Base-by-base conservation (phyloP, 495 filamentous ascomycete species). In the Monascus purpureus region DNA sequence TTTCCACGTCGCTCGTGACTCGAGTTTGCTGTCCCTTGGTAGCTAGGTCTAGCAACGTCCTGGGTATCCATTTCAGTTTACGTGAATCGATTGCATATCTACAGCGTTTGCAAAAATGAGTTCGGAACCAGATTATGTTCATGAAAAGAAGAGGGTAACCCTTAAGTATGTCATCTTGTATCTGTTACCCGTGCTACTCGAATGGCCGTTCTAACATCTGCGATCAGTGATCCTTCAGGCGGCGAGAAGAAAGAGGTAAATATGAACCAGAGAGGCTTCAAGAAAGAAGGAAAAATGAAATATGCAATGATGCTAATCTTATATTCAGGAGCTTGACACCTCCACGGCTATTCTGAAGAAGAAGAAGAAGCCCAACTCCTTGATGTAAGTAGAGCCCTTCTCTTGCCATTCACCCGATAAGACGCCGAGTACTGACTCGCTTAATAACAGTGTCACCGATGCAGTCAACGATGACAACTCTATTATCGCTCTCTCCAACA, bases 301-400 rank as follows among this genome's bases (percentile, higher is more conserved):
- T 38, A 24, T 23, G 28, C 14, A n/a, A 22, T 31, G 37, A 36
- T 44, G 43, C 53, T 64, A 40, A 61, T 43, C 22, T 13, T 36
- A 38, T 29, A 20, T 42, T 24, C 50, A 92, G 84, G 77, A 77
- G 40, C 80, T 94, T 48, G 88, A 93, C 46, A 88, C 81, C 27
- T 72, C 90, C n/a, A 96, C 92, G 12, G 90, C 90, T 43, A 97
- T 97, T 41, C 73, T 97, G 43, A 95, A 93, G 68, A 95, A 94
- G 72, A 97, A 97, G 76, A 97, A 97, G 86, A 97, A 97, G 86
- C 86, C 86, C 38, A 97, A 97, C 64, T 86, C 82, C 38, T 61
- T 97, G 59, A 93, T 96, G 84, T 87, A 70, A 48, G 80, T 59
- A 41, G 23, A 14, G 8, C 12, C 33, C 27, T n/a, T 25, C n/a